Evolutionary conservation across 495 filamentous ascomycete genomes (phyloP).

Genomic region (Aspergillus bertholletiae): DNA sequence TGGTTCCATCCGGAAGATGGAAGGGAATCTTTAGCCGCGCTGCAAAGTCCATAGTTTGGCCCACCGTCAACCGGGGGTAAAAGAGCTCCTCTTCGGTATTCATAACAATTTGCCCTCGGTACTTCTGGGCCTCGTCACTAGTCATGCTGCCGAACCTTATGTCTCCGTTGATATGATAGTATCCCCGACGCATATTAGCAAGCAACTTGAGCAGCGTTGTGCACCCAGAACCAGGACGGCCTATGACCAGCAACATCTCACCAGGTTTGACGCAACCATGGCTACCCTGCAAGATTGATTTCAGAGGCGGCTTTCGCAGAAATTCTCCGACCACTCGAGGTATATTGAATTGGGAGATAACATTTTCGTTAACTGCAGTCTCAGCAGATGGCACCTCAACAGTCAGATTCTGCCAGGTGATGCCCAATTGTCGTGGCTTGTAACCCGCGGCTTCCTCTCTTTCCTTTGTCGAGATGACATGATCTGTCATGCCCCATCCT

Average conservation of each 20-base stretch:
- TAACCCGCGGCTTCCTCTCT: slow-evolving; percentile 43
- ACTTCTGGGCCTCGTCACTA: slow-evolving; percentile 50
- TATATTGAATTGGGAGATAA: slow-evolving; percentile 56
- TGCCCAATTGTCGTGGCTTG: slow-evolving; percentile 47
- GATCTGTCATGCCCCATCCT: too few relatives aligned
- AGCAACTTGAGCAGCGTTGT: slow-evolving; percentile 59
- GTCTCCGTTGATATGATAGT: slow-evolving; percentile 31
- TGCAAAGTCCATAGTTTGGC: slow-evolving; percentile 69
- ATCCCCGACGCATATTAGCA: slow-evolving; percentile 59
- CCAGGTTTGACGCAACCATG: slow-evolving; percentile 53
- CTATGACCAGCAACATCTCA: slow-evolving; percentile 46
- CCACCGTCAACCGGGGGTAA: slow-evolving; percentile 66
- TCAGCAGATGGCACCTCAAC: slow-evolving; percentile 42
- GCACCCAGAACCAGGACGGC: slow-evolving; percentile 43
- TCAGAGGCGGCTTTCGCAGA: slow-evolving; percentile 33
- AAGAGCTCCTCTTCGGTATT: slow-evolving; percentile 69
- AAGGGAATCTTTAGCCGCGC: slow-evolving; percentile 39
- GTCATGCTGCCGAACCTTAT: slow-evolving; percentile 15
- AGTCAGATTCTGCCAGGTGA: slow-evolving; percentile 52
- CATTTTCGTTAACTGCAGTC: slow-evolving; percentile 46
- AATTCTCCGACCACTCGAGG: slow-evolving; percentile 34
- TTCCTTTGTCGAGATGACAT: too few relatives aligned
- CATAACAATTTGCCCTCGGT: slow-evolving; percentile 71
- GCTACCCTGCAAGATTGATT: slow-evolving; percentile 35
- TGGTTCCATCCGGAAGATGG: slow-evolving; percentile 30